phyloP scores from a whole-genome alignment of 768 basidiomycete species.

The Russula sp. region DNA sequence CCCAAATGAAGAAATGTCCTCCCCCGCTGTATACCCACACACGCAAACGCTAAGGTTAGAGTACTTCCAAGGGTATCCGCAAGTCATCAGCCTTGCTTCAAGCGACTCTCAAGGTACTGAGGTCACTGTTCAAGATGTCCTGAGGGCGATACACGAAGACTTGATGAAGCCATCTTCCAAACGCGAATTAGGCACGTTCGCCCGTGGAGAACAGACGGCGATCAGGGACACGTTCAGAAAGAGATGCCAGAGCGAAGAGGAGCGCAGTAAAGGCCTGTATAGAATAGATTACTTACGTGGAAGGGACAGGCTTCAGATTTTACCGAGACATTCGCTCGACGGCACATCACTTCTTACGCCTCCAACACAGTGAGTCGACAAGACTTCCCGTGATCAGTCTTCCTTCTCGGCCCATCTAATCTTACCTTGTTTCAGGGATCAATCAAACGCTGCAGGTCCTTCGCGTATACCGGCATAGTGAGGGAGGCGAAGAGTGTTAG shows the following conservation, averaged over 20 bases:
- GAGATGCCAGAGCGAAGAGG: conserved; percentile 10
- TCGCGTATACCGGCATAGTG: not conserved
- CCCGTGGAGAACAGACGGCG: not conserved
- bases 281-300: conserved; percentile 9
- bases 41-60: conserved; percentile 4
- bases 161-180: not conserved
- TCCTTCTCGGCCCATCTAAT: not conserved
- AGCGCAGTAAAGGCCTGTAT: conserved; percentile 1
- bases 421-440: not conserved
- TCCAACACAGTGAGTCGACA: not conserved
- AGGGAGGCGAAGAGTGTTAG: not conserved
- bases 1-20: conserved; percentile 13
- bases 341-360: not conserved
- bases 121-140: conserved; percentile 14
- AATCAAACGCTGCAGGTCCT: not conserved
- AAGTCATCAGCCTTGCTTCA: not conserved
- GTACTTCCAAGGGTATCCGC: conserved; percentile 17
- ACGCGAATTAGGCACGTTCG: not conserved
- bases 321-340: not conserved
- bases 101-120: not conserved
- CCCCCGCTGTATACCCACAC: conserved; percentile 9
- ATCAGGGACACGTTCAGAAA: not conserved
- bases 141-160: conserved; percentile 7
- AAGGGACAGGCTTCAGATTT: conserved; percentile 16
- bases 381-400: not conserved